Conservation (phyloP, 2,329 filamentous ascomycete species). For the Colletotrichum sp. region DNA sequence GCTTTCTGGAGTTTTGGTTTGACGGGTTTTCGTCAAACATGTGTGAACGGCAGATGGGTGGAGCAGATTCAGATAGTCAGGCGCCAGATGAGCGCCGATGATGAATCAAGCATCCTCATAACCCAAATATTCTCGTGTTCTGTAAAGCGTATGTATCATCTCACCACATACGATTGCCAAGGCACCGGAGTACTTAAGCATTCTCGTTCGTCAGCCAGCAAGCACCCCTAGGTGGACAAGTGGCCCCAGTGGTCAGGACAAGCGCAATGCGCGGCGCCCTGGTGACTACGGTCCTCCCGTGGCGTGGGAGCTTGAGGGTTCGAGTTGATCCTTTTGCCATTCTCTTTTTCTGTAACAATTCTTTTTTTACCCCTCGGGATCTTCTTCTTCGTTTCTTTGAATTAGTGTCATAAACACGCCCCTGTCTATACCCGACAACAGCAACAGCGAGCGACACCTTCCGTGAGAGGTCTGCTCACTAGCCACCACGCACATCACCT, state of each 20-base stretch:
- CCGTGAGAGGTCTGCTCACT: neutral
- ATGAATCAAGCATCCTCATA: neutral
- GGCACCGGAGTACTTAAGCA: neutral
- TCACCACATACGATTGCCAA: neutral
- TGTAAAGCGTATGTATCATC: neutral
- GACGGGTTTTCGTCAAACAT: neutral
- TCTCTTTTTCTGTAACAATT: neutral
- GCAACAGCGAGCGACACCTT: neutral
- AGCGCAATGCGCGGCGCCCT: neutral
- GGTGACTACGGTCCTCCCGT: neutral
- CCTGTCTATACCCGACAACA: neutral
- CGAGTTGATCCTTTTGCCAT: neutral
- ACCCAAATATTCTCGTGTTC: neutral
- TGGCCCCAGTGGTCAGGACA: neutral
- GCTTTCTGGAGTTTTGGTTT: neutral
- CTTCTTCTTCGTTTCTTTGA: neutral
- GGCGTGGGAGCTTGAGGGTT: neutral
- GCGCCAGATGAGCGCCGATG: neutral
- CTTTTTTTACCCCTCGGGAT: neutral
- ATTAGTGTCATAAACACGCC: neutral
- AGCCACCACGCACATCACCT: neutral
- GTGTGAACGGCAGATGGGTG: neutral
- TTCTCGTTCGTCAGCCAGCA: neutral
- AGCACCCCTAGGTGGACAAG: neutral
- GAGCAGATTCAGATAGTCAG: neutral